Percentiles rank a stretch among this genome's conserved stretches.
These are phyloP conservation scores for Hemisphaericaspora lyxosophila DNA, from an alignment of 1,139 yeast species.

Conservation along the genomic window DNA sequence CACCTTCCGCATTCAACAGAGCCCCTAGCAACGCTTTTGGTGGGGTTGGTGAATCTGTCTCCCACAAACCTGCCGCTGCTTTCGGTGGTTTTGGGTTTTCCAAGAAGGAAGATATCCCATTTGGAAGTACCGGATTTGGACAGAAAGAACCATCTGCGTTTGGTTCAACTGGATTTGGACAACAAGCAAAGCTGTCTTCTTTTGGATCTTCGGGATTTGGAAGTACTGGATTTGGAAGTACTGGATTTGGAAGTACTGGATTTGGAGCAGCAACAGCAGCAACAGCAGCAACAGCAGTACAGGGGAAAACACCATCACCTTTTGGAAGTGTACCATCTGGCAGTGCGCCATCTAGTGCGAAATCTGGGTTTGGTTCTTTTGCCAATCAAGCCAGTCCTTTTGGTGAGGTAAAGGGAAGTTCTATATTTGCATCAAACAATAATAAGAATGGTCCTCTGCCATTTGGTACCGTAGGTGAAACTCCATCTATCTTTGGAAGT, in stretches of 20 bases:
- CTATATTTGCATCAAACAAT: background rate
- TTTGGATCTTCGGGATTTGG: conserved; percentile 19
- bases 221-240: conserved; percentile 9
- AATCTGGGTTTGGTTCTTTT: conserved; percentile 9
- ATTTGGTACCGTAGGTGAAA: conserved; percentile 2
- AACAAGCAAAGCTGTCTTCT: background rate
- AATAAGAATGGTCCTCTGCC: background rate
- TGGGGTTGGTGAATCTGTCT: background rate
- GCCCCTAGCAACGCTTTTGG: conserved; percentile 1
- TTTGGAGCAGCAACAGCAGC: conserved; percentile 12
- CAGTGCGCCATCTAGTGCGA: conserved; percentile 1
- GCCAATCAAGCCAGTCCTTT: conserved; percentile 10
- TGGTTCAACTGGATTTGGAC: background rate
- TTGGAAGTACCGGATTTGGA: conserved; percentile 18
- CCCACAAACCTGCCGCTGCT: no score
- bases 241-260: conserved; percentile 19
- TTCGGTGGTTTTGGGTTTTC: background rate
- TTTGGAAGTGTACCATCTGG: conserved; percentile 7
- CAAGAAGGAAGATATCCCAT: conserved; percentile 1
- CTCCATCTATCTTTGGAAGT: background rate
- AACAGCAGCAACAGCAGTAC: no score
- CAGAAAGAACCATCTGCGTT: conserved; percentile 1
- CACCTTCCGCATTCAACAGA: background rate
- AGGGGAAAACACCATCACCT: conserved; percentile 3
- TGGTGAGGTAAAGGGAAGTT: conserved; percentile 4